Percentiles rank a stretch among this genome's conserved stretches.
Conservation (phyloP, 2,329 filamentous ascomycete species). For the Elsinoe necatrix region DNA sequence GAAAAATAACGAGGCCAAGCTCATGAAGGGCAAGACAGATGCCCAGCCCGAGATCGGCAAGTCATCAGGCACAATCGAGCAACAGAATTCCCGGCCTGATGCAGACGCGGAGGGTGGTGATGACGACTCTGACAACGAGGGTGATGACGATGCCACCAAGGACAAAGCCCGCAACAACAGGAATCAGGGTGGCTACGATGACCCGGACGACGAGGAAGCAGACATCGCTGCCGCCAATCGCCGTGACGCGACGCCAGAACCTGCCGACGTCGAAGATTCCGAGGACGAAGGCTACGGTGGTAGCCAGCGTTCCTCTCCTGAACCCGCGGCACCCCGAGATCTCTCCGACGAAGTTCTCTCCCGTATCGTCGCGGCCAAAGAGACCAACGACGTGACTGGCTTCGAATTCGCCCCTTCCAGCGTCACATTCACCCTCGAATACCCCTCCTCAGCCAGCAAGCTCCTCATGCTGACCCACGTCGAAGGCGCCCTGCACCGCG, state of each 20-base stretch:
- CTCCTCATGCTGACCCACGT: constrained; percentile 87
- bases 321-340: constrained; percentile 3
- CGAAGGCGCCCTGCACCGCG: constrained; percentile 66
- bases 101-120: constrained; percentile 48
- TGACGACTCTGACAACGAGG: constrained; percentile 58
- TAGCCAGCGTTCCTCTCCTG: constrained; percentile 24
- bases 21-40: constrained; percentile 44
- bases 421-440: constrained; percentile 76
- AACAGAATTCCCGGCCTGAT: constrained; percentile 36
- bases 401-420: constrained; percentile 71
- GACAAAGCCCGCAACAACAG: constrained; percentile 69
- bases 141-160: constrained; percentile 50
- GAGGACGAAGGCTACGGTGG: constrained; percentile 49
- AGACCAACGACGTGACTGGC: constrained; percentile 56
- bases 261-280: constrained; percentile 48
- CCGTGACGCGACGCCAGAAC: constrained; percentile 49
- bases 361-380: constrained; percentile 51
- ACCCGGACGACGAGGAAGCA: constrained; percentile 87
- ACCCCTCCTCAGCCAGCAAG: constrained; percentile 72
- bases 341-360: background rate
- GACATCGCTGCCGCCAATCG: constrained; percentile 59
- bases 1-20: constrained; percentile 59
- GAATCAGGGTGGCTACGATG: constrained; percentile 76
- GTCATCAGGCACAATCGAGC: constrained; percentile 49
- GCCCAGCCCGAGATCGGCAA: constrained; percentile 70